Base-by-base conservation (phyloP, 495 filamentous ascomycete genomes). In the Hypoxylon trugodes region DNA sequence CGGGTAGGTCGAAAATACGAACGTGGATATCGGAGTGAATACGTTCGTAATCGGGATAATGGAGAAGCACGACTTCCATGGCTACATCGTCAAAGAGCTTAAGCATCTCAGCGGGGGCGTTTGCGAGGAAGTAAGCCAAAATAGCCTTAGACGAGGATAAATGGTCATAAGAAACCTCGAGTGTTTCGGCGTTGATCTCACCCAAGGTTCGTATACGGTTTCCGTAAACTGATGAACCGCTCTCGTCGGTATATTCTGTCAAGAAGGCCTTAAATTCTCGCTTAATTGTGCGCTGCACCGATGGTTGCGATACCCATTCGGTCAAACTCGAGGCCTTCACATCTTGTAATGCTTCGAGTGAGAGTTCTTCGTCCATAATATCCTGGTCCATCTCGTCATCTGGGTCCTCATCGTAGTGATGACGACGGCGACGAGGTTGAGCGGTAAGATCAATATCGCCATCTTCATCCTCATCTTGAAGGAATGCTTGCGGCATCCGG, bases 11-110 rank as follows among this genome's bases (percentile, higher is more conserved):
- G 15, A 91, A 90, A 69, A 99, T 96, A 43, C 96, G 91, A 50
- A 99, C 93, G 72, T 99, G 96, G 62, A 99, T 97, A 75, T 99
- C 95, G 42, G 92, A 89, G 74, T 97, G 96, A 61, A 99, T 99
- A 43, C 93, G 90, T 71, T 96, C 91, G 74, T 98, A 99, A 73
- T 97, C 92, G 0, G 93, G 93, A 76, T 99, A 99, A 75, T 97
- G 90, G 59, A 97, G 87, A 9, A 98, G 83, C 0, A 93, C 93
- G 24, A 93, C 92, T 51, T 98, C 94, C 82, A 98, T 93, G 28
- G 96, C 96, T 2, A 96, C 95, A 59, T 96, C 89, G 69, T 99
- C 96, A 69, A 99, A 98, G 40, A 98, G 89, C 75, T 95, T 94
- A 59, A 99, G 84, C 58, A 97, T 88, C 72, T 96, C 93, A 37